Evolutionary conservation across 129 eudicot genomes (phyloP).

Genomic region (Calendula officinalis): DNA sequence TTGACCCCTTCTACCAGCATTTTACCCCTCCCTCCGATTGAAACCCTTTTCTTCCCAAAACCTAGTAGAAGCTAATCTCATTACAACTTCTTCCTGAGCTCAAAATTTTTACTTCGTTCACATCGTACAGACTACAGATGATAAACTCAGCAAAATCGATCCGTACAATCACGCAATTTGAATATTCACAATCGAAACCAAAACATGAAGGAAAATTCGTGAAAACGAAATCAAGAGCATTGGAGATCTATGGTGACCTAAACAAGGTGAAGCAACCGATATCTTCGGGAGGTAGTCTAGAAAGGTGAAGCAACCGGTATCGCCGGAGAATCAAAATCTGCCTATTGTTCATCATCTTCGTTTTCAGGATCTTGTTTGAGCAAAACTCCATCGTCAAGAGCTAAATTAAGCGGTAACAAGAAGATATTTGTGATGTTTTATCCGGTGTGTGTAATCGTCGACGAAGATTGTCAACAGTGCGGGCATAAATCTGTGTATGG

Average conservation of each 20-base stretch:
- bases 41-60: too few relatives aligned
- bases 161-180: conserved; percentile 23
- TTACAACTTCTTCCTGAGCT: too few relatives aligned
- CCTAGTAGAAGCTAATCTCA: too few relatives aligned
- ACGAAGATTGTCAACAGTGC: conserved; percentile 60
- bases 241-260: conserved; percentile 70
- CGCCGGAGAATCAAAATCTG: conserved; percentile 34
- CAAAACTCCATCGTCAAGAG: conserved; percentile 65
- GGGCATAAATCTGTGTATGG: conserved; percentile 47
- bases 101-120: neutral
- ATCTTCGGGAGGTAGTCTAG: conserved; percentile 75
- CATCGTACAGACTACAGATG: conserved; percentile 16
- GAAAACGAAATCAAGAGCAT: conserved; percentile 62
- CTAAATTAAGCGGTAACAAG: conserved; percentile 38
- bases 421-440: conserved; percentile 64
- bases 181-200: conserved; percentile 28
- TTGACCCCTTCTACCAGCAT: too few relatives aligned
- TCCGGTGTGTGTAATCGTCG: conserved; percentile 66
- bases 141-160: conserved; percentile 41
- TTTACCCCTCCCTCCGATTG: too few relatives aligned
- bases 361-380: conserved; percentile 78
- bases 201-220: conserved; percentile 59
- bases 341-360: conserved; percentile 71
- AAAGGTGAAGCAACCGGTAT: conserved; percentile 7
- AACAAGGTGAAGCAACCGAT: conserved; percentile 74